Evolutionary conservation across 495 filamentous ascomycete genomes (phyloP).

Genomic region (Aspergillus diversus): DNA sequence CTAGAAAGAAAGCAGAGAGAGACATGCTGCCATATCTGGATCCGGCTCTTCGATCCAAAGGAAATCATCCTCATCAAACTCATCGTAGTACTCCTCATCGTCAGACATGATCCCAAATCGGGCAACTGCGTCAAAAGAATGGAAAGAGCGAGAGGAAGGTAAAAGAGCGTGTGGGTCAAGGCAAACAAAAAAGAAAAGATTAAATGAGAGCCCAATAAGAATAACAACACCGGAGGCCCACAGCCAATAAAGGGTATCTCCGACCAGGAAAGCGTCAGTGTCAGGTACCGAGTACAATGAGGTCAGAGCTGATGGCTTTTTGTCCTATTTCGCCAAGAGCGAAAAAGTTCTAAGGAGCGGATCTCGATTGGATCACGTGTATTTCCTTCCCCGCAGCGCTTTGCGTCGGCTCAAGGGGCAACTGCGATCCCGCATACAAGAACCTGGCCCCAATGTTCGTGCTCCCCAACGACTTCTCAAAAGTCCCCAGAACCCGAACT

Average conservation of each 20-base stretch:
- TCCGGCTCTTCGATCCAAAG: conserved; percentile 48
- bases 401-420: conserved; percentile 45
- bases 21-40: conserved; percentile 46
- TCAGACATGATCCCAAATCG: conserved; percentile 46
- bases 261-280: background rate
- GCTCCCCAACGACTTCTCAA: background rate
- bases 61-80: conserved; percentile 48
- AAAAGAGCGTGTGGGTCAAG: background rate
- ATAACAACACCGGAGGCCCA: background rate
- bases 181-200: background rate
- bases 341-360: conserved; percentile 18
- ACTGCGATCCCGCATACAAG: conserved; percentile 7
- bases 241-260: conserved; percentile 5
- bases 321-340: conserved; percentile 17
- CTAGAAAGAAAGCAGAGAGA: background rate
- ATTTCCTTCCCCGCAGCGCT: conserved; percentile 46
- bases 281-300: conserved; percentile 6
- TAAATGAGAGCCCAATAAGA: background rate
- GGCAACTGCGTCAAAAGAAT: background rate
- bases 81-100: conserved; percentile 54
- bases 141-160: background rate
- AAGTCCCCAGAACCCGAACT: background rate
- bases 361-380: conserved; percentile 30
- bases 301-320: conserved; percentile 18
- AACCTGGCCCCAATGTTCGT: conserved; percentile 11